Base-by-base conservation (phyloP, 164 flowering plant species). In the Chloranthus sessilifolius region DNA sequence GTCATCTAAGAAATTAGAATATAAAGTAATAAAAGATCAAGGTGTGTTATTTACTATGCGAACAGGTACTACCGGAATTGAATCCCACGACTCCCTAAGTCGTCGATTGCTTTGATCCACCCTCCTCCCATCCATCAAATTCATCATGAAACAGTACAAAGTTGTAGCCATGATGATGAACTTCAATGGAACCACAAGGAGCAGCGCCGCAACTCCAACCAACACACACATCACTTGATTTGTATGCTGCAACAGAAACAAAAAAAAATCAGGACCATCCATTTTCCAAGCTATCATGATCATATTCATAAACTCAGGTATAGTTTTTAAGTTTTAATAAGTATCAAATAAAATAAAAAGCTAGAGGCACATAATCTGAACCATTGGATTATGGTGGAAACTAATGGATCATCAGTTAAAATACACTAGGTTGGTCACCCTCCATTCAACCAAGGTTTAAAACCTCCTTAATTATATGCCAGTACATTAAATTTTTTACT, bases 81-180 rank as follows among this genome's bases (percentile, higher is more conserved):
- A 81, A 33, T 78, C 75, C 99, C 99, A 92, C 99, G 96, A 84
- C 52, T 86, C 96, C 56, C 64, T 75, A 2, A 80, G 23, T 15
- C 96, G 64, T 27, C 95, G 58, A 16, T 73, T 56, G 1, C 82
- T 72, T 37, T 44, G 59, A 4, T 69, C 65, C 43, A 65, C 14
- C 65, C 21, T 15, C 64, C 74, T 74, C 21, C 76, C 76, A 1
- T 71, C 15, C 56, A 48, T 73, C 11, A 83, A 79, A 7, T 71
- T 73, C 70, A 40, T 43, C 17, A 52, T 2, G 40, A 72, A 77
- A 34, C 28, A 39, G 23, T 43, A 59, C 16, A 67, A n/a, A 0
- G 49, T 43, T 1, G 24, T 7, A 0, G 22, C 75, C 63, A 84
- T 82, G 3, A 88, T 33, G 16, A 84, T 48, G 35, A 43, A 72